These are phyloP conservation scores for Sugiyamaella paludigena DNA, from an alignment of 1,139 yeast genomes.

Conservation along the genomic window DNA sequence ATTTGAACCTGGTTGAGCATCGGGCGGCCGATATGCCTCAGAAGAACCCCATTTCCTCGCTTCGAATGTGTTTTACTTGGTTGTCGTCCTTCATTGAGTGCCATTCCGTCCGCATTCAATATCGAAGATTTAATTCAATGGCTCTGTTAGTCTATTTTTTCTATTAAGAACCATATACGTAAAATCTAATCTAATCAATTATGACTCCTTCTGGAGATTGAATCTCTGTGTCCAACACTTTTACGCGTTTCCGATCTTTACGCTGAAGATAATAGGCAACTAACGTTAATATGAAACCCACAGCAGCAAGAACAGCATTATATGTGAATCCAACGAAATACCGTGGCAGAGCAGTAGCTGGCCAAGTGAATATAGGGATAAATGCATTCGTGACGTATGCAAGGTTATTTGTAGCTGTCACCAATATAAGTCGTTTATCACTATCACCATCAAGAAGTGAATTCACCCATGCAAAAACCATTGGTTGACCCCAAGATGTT, in stretches of 20 bases:
- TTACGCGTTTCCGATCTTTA: conserved; percentile 11
- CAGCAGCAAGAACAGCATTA: conserved; percentile 45
- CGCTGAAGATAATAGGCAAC: conserved; percentile 12
- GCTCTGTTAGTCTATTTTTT: no score
- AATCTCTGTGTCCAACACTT: neutral
- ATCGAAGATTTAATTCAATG: no score
- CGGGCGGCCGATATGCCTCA: no score
- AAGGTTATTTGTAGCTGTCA: conserved; percentile 50
- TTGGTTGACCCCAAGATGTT: conserved; percentile 45
- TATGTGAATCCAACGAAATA: conserved; percentile 52
- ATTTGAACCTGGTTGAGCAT: no score
- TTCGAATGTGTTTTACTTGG: no score
- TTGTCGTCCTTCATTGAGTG: no score
- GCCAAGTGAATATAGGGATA: conserved; percentile 48
- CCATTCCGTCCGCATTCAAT: no score
- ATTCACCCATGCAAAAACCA: conserved; percentile 58
- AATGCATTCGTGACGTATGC: conserved; percentile 55
- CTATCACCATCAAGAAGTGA: conserved; percentile 46
- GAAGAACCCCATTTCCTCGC: no score
- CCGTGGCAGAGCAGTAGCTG: conserved; percentile 49
- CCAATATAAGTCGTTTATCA: conserved; percentile 50
- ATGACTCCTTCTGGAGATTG: neutral
- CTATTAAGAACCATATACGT: neutral
- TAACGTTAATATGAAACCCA: conserved; percentile 44
- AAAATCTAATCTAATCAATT: neutral